A percentile compares a stretch with the other conserved stretches of the same genome.
Conservation (phyloP, 2,329 filamentous ascomycete species). For the Venturia carpophila region DNA sequence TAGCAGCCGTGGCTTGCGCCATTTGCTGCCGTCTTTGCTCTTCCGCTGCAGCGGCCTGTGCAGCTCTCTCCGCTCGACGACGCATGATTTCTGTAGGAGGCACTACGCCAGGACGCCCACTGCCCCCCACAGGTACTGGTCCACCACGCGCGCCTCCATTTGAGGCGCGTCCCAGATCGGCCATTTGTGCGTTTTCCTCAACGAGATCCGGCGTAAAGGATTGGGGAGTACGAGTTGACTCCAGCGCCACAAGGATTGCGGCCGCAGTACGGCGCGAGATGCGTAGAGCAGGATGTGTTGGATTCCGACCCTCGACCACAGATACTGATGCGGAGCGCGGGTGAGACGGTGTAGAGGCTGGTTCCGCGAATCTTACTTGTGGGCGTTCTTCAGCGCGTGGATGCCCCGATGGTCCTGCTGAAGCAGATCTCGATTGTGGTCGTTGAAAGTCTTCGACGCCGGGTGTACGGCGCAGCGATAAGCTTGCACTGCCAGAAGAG, state of each 20-base stretch:
- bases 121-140: slow-evolving; percentile 35
- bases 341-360: slow-evolving; percentile 28
- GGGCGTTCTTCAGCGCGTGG: slow-evolving; percentile 23
- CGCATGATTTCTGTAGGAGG: slow-evolving; percentile 90
- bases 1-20: slow-evolving; percentile 37
- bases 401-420: slow-evolving; percentile 35
- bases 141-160: slow-evolving; percentile 51
- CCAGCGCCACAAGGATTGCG: slow-evolving; percentile 85
- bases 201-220: slow-evolving; percentile 74
- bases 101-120: slow-evolving; percentile 49
- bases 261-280: slow-evolving; percentile 80
- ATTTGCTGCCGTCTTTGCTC: slow-evolving; percentile 20
- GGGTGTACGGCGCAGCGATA: slow-evolving; percentile 47
- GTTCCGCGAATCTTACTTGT: slow-evolving; percentile 31
- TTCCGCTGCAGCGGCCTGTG: slow-evolving; percentile 61
- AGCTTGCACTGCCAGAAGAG: slow-evolving; percentile 42
- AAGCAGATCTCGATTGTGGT: slow-evolving; percentile 35
- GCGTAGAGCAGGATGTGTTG: slow-evolving; percentile 50
- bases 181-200: slow-evolving; percentile 90
- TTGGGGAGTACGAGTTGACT: slow-evolving; percentile 76
- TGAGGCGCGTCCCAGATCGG: slow-evolving; percentile 54
- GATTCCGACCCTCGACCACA: slow-evolving; percentile 26
- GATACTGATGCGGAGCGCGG: slow-evolving; percentile 28
- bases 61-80: slow-evolving; percentile 65
- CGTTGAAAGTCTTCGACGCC: slow-evolving; percentile 40